Conservation (phyloP, 768 basidiomycete genomes). For the Boletus reticuloceps region DNA sequence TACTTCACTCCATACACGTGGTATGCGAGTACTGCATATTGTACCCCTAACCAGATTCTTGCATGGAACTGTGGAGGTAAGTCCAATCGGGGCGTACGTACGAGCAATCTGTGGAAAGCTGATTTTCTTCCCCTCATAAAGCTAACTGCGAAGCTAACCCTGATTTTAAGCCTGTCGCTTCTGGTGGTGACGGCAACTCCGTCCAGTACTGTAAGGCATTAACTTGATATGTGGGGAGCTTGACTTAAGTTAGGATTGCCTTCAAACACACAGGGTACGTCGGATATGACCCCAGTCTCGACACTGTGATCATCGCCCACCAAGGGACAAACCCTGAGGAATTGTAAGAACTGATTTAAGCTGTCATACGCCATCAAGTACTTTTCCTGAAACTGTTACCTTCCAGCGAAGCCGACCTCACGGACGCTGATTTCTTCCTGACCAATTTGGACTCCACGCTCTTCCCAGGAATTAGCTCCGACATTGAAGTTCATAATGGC, state of each 20-base stretch:
- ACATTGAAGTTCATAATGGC: slow-evolving; percentile 45
- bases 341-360: slow-evolving; percentile 20
- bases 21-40: slow-evolving; percentile 53
- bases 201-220: slow-evolving; percentile 41
- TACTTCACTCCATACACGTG: slow-evolving; percentile 46
- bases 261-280: slow-evolving; percentile 43
- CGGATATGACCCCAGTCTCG: slow-evolving; percentile 43
- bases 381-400: neutral
- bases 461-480: slow-evolving; percentile 48
- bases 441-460: slow-evolving; percentile 35
- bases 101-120: neutral
- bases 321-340: slow-evolving; percentile 34
- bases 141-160: slow-evolving; percentile 48
- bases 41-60: slow-evolving; percentile 39
- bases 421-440: slow-evolving; percentile 41
- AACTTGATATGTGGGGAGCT: neutral
- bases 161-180: slow-evolving; percentile 44
- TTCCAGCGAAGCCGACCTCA: slow-evolving; percentile 36
- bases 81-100: slow-evolving; percentile 11
- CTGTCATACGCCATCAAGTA: neutral
- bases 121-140: slow-evolving; percentile 11
- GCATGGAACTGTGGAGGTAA: slow-evolving; percentile 57
- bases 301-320: slow-evolving; percentile 37
- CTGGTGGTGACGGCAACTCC: slow-evolving; percentile 44
- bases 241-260: neutral